Conservation (phyloP, 2,329 filamentous ascomycete genomes). For the Dactylellina haptotyla region DNA sequence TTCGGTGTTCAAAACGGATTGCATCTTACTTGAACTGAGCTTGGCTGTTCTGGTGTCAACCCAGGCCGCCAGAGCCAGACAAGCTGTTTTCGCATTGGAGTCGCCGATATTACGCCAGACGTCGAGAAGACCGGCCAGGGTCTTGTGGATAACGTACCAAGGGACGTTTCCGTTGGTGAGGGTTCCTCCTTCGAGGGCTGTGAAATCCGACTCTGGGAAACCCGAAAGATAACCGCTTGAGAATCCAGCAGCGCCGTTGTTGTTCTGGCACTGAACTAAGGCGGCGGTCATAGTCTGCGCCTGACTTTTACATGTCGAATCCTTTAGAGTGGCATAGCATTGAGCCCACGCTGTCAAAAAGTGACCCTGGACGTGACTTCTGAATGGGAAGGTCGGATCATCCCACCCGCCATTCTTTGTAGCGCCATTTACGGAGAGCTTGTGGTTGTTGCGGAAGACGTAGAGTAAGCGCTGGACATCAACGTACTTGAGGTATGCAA, state of each 20-base stretch:
- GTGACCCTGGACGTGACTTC: constrained; percentile 67
- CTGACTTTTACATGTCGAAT: constrained; percentile 64
- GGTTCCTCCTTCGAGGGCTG: constrained; percentile 63
- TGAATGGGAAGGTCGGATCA: constrained; percentile 67
- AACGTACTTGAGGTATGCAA: constrained; percentile 64
- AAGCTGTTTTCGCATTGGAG: constrained; percentile 62
- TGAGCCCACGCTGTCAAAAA: constrained; percentile 66
- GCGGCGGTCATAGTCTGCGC: constrained; percentile 65
- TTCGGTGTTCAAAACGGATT: constrained; percentile 65
- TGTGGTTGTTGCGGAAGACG: constrained; percentile 65
- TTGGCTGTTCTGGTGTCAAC: constrained; percentile 65
- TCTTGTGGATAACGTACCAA: constrained; percentile 69
- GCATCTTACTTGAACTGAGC: constrained; percentile 64
- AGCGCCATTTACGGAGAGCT: constrained; percentile 65
- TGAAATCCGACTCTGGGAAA: constrained; percentile 67
- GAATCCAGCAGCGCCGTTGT: constrained; percentile 65
- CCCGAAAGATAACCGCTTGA: constrained; percentile 65
- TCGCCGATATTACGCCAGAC: constrained; percentile 65
- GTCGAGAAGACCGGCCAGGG: constrained; percentile 66
- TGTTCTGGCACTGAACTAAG: constrained; percentile 66
- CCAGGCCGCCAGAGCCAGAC: constrained; percentile 65
- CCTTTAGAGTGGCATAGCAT: constrained; percentile 64
- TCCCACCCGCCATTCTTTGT: constrained; percentile 67
- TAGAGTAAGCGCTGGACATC: constrained; percentile 65
- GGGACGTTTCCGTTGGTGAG: constrained; percentile 67